Base-by-base conservation (phyloP, 768 basidiomycete genomes). In the Podaxis sp. region DNA sequence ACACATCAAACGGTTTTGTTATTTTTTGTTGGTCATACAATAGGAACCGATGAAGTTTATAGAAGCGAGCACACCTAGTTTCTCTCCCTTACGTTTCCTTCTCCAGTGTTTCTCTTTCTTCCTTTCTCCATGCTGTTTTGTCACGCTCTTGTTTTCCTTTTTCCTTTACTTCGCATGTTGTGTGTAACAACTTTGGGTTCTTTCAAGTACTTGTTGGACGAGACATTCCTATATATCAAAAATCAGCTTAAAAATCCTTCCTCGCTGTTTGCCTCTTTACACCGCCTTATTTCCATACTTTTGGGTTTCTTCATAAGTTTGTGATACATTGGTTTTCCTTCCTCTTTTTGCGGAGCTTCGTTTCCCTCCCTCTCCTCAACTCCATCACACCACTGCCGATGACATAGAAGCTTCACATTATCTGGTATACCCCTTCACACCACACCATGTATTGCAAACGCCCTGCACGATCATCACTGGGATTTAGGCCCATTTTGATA, bases 141-240 rank as follows among this genome's bases (percentile, higher is more conserved):
- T 60, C 40, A 33, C 43, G 59, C 51, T 60, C 25, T 53, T 47
- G 52, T 43, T 61, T n/a, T 37, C 25, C 36, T 25, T 36, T 37
- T 56, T 55, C 24, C 36, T 60, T 53, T 60, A 33, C 33, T 33
- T 54, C 41, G 59, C 53, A 61, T 61, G 61, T 55, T 61, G 61
- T 61, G 61, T 61, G 61, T 61, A 55, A 37, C 54, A 27, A 37
- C 55, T 55, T 46, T 55, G 41, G 61, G 61, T 46, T 64, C 47
- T 59, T 46, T 59, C 46, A 57, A 53, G 51, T 51, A 59, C 63
- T 59, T 64, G 57, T 64, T 64, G 52, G 63, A 64, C 53, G 63
- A 64, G 63, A 59, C 63, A 46, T 33, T 33, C 19, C 43, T 52
- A 56, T 54, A 37, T 37, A 50, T 59, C 6, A 47, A 22, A 59